Percentiles rank a stretch among this genome's conserved stretches.
Conservation (phyloP, 2,329 filamentous ascomycete genomes). For the Aplosporella prunicola region DNA sequence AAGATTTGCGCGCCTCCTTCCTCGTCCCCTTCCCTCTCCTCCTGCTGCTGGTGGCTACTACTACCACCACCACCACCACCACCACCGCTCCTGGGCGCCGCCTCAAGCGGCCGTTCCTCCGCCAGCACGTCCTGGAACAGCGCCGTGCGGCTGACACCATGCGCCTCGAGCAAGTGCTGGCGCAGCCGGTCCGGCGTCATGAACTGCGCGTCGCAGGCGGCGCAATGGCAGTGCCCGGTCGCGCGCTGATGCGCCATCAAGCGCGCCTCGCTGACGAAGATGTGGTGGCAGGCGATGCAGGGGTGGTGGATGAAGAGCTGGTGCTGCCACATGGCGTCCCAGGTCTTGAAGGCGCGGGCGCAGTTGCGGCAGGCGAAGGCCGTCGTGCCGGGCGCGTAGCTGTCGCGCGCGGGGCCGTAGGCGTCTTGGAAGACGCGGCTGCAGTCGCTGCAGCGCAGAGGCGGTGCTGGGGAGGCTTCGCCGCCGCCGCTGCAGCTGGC, state of each 20-base stretch:
- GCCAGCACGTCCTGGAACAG: slow-evolving; percentile 3
- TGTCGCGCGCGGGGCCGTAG: slow-evolving; percentile 4
- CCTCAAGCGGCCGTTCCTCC: slow-evolving; percentile 4
- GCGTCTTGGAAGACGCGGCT: slow-evolving; percentile 5
- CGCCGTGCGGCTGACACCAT: slow-evolving; percentile 2
- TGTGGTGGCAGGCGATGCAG: slow-evolving; percentile 10
- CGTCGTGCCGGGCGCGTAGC: slow-evolving; percentile 1
- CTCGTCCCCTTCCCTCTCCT: too few species aligned
- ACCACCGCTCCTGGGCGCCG: not conserved
- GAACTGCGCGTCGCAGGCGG: slow-evolving; percentile 8
- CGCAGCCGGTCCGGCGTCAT: slow-evolving; percentile 10
- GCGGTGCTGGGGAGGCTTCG: not conserved
- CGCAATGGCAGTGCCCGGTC: slow-evolving; percentile 8
- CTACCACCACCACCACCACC: too few species aligned
- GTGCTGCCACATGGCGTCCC: slow-evolving; percentile 11
- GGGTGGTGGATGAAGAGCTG: slow-evolving; percentile 10
- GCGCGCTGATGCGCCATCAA: slow-evolving; percentile 6
- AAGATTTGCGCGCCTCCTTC: not conserved
- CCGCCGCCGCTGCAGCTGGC: too few species aligned
- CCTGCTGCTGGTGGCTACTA: too few species aligned
- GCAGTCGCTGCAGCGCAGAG: slow-evolving; percentile 1
- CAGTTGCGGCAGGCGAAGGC: slow-evolving; percentile 6
- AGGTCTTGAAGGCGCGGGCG: slow-evolving; percentile 3
- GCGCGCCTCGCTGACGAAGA: slow-evolving; percentile 7
- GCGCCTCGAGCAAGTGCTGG: slow-evolving; percentile 7